phyloP scores from a whole-genome alignment of 345 rosid species.

The Citrus reticulata region DNA sequence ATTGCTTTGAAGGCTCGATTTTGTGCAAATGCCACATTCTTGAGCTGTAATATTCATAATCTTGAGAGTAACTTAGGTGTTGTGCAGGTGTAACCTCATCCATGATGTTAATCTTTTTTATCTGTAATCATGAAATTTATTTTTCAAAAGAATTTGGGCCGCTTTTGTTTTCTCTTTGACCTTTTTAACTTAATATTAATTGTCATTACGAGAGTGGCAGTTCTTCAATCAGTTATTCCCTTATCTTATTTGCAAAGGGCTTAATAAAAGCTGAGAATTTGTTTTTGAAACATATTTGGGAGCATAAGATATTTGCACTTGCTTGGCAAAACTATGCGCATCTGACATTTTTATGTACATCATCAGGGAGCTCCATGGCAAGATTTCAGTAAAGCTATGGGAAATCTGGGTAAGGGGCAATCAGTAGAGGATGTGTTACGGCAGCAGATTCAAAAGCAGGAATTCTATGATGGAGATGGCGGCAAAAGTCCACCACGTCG shows the following conservation, averaged over 20 bases:
- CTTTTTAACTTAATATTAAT: no score
- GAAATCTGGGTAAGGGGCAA: conserved; percentile 30
- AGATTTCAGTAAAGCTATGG: conserved; percentile 52
- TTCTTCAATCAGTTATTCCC: neutral
- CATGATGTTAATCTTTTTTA: neutral
- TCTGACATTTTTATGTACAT: neutral
- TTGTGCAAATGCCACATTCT: neutral
- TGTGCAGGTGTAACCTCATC: neutral
- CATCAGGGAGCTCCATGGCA: conserved; percentile 61
- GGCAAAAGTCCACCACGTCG: conserved; percentile 45
- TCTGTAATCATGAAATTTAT: neutral
- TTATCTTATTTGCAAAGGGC: neutral
- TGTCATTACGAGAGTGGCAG: no score
- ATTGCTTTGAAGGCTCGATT: neutral
- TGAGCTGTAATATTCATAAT: neutral
- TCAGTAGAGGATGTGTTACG: conserved; percentile 64
- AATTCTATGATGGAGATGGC: conserved; percentile 41
- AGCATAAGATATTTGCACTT: neutral
- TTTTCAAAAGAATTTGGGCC: neutral
- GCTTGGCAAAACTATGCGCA: neutral
- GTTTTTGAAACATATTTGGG: neutral
- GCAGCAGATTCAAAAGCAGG: conserved; percentile 57
- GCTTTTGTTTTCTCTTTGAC: neutral
- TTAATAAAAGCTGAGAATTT: neutral
- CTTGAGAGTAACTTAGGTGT: neutral